A percentile compares a stretch with the other conserved stretches of the same genome.
phyloP scores from a whole-genome alignment of 352 stramenopile genomes.

The Pythium pyrilobum region DNA sequence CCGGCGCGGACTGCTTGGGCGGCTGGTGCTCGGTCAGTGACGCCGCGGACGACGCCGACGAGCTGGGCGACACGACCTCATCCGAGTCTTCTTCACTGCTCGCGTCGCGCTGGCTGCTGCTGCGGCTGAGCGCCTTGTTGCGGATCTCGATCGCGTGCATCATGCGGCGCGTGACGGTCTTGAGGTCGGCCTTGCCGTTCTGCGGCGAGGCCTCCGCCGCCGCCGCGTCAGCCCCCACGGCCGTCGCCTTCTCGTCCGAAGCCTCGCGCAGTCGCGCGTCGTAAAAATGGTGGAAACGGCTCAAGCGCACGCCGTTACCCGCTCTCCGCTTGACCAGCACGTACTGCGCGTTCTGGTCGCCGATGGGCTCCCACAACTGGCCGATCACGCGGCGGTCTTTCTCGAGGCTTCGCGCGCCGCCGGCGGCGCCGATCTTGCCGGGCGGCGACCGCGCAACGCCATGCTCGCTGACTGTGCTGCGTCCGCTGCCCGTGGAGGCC shows the following conservation, averaged over 20 bases:
- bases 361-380: conserved; percentile 67
- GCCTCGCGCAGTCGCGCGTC: not conserved
- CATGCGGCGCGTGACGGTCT: conserved; percentile 44
- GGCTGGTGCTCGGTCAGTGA: not conserved
- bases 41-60: not conserved
- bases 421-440: not conserved
- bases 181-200: conserved; percentile 28
- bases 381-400: conserved; percentile 32
- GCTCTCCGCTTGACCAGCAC: conserved; percentile 35
- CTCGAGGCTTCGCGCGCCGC: not conserved
- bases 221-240: too few relatives aligned
- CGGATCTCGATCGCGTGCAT: conserved; percentile 41
- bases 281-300: conserved; percentile 54
- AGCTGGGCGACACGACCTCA: not conserved
- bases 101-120: not conserved
- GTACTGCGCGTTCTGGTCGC: conserved; percentile 70
- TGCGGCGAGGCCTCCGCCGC: not conserved
- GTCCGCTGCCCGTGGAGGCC: conserved; percentile 19
- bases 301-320: conserved; percentile 49
- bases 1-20: not conserved
- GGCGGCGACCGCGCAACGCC: not conserved
- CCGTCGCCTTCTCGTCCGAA: not conserved
- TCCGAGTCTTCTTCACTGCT: conserved; percentile 7
- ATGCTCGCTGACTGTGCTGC: not conserved
- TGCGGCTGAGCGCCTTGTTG: not conserved